Conservation (phyloP, 108 stramenopile species). For the Cyclotella kingstonii region DNA sequence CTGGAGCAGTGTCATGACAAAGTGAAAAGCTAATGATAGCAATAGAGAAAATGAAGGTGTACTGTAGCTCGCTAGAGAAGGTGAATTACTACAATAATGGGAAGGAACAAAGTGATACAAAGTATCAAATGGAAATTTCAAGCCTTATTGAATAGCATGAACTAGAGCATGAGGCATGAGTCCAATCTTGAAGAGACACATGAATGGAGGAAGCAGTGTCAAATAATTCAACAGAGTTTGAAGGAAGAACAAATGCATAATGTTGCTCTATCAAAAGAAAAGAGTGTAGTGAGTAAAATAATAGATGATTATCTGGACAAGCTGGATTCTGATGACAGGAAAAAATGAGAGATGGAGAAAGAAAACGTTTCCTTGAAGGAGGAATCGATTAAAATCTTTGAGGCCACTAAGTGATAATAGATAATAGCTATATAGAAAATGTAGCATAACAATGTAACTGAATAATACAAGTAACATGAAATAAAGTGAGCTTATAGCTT, state of each 20-base stretch:
- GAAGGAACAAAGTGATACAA: slow-evolving; percentile 2
- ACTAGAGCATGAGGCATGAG: slow-evolving; percentile 3
- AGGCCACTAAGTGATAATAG: neutral
- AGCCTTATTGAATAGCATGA: slow-evolving; percentile 4
- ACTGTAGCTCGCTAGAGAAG: neutral
- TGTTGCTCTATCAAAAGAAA: neutral
- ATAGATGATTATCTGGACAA: slow-evolving; percentile 1
- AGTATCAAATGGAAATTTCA: neutral
- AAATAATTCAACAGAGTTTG: neutral
- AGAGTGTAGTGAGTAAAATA: slow-evolving; percentile 5
- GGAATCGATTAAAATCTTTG: slow-evolving; percentile 9
- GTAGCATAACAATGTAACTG: no score
- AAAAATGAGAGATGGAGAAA: slow-evolving; percentile 4
- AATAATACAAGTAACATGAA: no score
- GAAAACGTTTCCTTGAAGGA: slow-evolving; percentile 3
- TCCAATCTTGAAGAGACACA: neutral
- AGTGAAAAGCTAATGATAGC: neutral
- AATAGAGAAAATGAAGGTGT: neutral
- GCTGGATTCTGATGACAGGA: slow-evolving; percentile 8
- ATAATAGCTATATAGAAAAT: no score
- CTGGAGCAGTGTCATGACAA: neutral
- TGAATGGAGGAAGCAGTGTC: neutral
- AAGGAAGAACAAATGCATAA: slow-evolving; percentile 10
- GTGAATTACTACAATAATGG: neutral
- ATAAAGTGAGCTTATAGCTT: no score